Evolutionary conservation across 176 grass and related monocot genomes (phyloP).

Genomic region (Eragrostis nindensis): DNA sequence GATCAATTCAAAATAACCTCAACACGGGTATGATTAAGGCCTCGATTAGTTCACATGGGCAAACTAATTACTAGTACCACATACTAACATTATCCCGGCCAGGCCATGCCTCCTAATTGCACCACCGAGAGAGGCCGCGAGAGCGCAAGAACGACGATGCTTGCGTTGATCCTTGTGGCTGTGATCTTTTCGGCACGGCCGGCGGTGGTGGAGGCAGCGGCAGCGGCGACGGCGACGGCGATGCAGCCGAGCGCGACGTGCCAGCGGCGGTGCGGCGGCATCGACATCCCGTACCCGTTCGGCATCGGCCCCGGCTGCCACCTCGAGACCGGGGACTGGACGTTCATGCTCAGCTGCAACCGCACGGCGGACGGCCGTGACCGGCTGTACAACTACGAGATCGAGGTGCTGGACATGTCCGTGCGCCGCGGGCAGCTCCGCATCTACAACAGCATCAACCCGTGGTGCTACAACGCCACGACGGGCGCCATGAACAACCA

Average conservation of each 20-base stretch:
- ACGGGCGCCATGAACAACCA: background rate
- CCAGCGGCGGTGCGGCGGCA: conserved; percentile 49
- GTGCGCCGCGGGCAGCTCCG: conserved; percentile 42
- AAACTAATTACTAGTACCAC: background rate
- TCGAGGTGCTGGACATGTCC: conserved; percentile 57
- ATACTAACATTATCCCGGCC: background rate
- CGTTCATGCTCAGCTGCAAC: conserved; percentile 54
- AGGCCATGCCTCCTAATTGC: background rate
- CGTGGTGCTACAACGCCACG: conserved; percentile 56
- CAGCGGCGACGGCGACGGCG: too few species aligned
- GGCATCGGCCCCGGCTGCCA: conserved; percentile 62
- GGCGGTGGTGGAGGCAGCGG: background rate
- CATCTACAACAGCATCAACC: conserved; percentile 47
- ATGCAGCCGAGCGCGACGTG: conserved; percentile 45
- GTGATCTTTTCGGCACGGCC: background rate
- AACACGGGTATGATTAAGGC: background rate
- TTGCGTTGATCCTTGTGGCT: background rate
- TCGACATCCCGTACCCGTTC: conserved; percentile 83
- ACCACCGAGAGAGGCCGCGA: background rate
- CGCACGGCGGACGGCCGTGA: background rate
- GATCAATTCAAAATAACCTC: conserved; percentile 7
- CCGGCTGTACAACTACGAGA: conserved; percentile 48
- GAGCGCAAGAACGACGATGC: background rate
- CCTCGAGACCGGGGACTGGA: conserved; percentile 58
- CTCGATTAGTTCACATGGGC: conserved; percentile 18